phyloP scores from a whole-genome alignment of 345 rosid species.

The Cardamine resedifolia region DNA sequence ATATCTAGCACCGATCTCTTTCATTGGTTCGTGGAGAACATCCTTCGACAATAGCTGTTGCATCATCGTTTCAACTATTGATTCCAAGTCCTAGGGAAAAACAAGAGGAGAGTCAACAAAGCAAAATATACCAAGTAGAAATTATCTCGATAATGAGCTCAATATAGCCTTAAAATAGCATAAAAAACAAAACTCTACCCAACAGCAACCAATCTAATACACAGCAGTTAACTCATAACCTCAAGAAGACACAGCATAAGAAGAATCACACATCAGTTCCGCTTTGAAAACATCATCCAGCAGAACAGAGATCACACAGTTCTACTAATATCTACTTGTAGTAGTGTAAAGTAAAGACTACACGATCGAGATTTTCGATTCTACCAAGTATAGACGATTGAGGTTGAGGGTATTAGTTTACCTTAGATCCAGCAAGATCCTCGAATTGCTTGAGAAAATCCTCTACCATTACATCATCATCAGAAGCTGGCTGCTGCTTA shows the following conservation, averaged over 20 bases:
- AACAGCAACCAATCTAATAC: not conserved
- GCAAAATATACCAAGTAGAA: not conserved
- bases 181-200: not conserved
- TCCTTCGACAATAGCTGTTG: slow-evolving; percentile 92
- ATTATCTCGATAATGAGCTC: too few relatives aligned
- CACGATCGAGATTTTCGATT: not conserved
- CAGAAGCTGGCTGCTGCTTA: slow-evolving; percentile 43
- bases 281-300: not conserved
- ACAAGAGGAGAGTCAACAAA: not conserved
- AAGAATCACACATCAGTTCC: not conserved
- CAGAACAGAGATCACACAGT: not conserved
- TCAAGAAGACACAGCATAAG: not conserved
- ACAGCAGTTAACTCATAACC: not conserved
- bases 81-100: slow-evolving; percentile 71
- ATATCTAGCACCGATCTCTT: slow-evolving; percentile 80
- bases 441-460: slow-evolving; percentile 96
- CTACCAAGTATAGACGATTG: not conserved
- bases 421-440: slow-evolving; percentile 91
- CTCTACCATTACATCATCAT: slow-evolving; percentile 66
- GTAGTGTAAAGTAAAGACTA: not conserved
- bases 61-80: slow-evolving; percentile 96
- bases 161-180: not conserved
- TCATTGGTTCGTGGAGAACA: slow-evolving; percentile 91
- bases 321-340: not conserved
- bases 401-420: slow-evolving; percentile 4